phyloP scores from a whole-genome alignment of 2,329 filamentous ascomycete species.

The Sclerotinia sclerotiorum region DNA sequence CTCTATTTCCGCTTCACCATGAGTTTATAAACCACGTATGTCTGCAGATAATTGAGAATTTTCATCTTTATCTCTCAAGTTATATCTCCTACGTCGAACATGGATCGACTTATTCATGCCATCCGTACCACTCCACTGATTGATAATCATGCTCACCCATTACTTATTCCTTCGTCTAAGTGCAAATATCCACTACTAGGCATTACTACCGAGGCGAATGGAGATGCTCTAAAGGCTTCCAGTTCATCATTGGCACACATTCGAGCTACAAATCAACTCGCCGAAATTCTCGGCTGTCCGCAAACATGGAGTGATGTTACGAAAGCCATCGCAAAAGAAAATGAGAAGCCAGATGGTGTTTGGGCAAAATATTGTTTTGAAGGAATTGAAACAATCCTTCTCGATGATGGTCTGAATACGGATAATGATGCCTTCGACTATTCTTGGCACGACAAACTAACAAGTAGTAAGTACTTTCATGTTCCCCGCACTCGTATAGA shows the following conservation, averaged over 20 bases:
- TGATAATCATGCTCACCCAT: constrained; percentile 71
- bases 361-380: constrained; percentile 65
- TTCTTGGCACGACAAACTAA: constrained; percentile 65
- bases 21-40: neutral
- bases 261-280: constrained; percentile 67
- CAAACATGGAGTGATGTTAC: constrained; percentile 59
- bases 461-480: constrained; percentile 45
- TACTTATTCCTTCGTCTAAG: constrained; percentile 55
- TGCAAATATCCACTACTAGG: constrained; percentile 53
- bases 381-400: constrained; percentile 70
- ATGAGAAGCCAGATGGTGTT: constrained; percentile 44
- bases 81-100: neutral
- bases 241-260: constrained; percentile 65
- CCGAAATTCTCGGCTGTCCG: constrained; percentile 61
- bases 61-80: neutral
- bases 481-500: constrained; percentile 5
- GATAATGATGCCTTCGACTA: constrained; percentile 58
- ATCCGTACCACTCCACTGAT: constrained; percentile 63
- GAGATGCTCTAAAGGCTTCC: constrained; percentile 63
- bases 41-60: neutral
- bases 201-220: constrained; percentile 72
- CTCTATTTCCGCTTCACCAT: too few relatives aligned
- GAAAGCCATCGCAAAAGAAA: constrained; percentile 33
- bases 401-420: constrained; percentile 72
- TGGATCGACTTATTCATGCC: constrained; percentile 34